Percentiles rank a stretch among this genome's conserved stretches.
Conservation (phyloP, 2,329 filamentous ascomycete species). For the Achaetomium macrosporum region DNA sequence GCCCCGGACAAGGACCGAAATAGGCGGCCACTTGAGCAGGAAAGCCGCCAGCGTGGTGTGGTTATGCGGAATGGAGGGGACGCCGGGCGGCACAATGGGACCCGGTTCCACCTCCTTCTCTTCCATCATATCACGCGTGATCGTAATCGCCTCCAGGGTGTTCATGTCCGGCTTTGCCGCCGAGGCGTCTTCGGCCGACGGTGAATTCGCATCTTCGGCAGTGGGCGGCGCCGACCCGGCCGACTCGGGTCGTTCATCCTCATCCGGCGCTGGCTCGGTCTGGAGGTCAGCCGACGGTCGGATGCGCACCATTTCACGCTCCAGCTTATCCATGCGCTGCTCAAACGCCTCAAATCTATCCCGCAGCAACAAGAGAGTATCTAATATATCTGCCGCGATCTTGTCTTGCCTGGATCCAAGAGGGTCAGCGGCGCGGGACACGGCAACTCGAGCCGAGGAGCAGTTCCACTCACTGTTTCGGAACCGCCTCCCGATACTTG, state of each 20-base stretch:
- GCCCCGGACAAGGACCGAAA: conserved; percentile 55
- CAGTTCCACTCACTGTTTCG: conserved; percentile 67
- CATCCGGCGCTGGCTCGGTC: conserved; percentile 24
- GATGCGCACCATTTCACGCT: conserved; percentile 29
- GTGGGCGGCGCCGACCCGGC: conserved; percentile 14
- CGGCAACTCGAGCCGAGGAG: background rate
- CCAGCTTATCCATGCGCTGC: conserved; percentile 35
- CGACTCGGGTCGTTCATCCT: conserved; percentile 19
- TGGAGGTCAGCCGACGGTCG: conserved; percentile 18
- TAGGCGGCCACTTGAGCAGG: conserved; percentile 66
- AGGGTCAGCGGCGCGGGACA: conserved; percentile 25
- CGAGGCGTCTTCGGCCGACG: conserved; percentile 28
- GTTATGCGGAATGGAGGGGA: conserved; percentile 70
- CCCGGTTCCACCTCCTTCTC: conserved; percentile 47
- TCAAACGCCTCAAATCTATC: conserved; percentile 33
- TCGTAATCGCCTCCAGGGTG: conserved; percentile 28
- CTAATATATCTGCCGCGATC: conserved; percentile 53
- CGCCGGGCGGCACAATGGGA: conserved; percentile 48
- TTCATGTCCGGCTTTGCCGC: conserved; percentile 17
- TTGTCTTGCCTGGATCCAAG: conserved; percentile 51
- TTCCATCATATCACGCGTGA: conserved; percentile 38
- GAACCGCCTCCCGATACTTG: conserved; percentile 84
- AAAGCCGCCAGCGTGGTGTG: conserved; percentile 88
- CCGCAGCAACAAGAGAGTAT: conserved; percentile 43
- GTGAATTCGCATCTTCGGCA: conserved; percentile 22